Evolutionary conservation across 108 stramenopile species (phyloP).

Genomic region (Stephanodiscus minutulus): DNA sequence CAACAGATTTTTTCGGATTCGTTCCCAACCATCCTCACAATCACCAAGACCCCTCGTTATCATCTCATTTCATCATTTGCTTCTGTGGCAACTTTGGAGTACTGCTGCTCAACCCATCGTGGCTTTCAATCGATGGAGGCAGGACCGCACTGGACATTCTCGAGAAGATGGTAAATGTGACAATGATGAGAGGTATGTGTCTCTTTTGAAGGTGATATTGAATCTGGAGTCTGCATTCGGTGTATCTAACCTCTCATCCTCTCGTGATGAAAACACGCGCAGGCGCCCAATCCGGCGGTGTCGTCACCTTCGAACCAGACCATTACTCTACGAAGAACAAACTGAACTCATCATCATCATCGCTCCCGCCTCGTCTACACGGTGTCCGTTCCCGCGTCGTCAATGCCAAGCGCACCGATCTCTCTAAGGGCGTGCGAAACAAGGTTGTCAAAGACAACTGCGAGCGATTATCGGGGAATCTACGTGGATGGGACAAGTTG

Average conservation of each 20-base stretch:
- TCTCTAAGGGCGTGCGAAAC: slow-evolving; percentile 55
- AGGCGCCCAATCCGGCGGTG: slow-evolving; percentile 83
- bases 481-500: slow-evolving; percentile 35
- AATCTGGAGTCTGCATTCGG: not conserved
- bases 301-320: slow-evolving; percentile 57
- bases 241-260: not conserved
- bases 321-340: slow-evolving; percentile 12
- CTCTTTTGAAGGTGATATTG: slow-evolving; percentile 30
- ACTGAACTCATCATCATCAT: slow-evolving; percentile 9
- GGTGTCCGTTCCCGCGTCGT: slow-evolving; percentile 77
- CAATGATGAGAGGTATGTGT: slow-evolving; percentile 78
- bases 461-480: slow-evolving; percentile 19
- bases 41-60: slow-evolving; percentile 1
- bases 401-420: slow-evolving; percentile 78
- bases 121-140: slow-evolving; percentile 63
- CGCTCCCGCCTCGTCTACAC: slow-evolving; percentile 19
- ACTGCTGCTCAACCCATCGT: slow-evolving; percentile 66
- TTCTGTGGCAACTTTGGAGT: slow-evolving; percentile 87
- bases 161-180: slow-evolving; percentile 79
- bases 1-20: slow-evolving; percentile 64
- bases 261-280: not conserved
- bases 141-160: slow-evolving; percentile 65
- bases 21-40: slow-evolving; percentile 14
- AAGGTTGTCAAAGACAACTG: slow-evolving; percentile 49
- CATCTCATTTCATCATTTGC: slow-evolving; percentile 12